Evolutionary conservation across 352 stramenopile species (phyloP).

Genomic region (Salisapilia sapeloensis): DNA sequence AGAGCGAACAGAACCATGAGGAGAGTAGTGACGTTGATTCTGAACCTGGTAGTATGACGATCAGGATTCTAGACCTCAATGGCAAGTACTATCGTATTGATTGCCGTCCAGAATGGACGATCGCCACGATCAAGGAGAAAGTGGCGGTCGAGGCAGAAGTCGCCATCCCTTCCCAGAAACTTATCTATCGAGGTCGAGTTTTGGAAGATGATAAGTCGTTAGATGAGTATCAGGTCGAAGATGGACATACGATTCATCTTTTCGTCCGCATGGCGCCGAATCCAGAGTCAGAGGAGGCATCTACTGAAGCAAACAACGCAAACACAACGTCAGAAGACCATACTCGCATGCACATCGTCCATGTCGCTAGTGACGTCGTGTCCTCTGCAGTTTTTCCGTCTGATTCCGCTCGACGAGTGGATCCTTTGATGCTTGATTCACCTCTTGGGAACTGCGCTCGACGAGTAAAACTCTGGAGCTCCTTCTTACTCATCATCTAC

Average conservation of each 20-base stretch:
- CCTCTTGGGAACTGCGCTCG: constrained; percentile 63
- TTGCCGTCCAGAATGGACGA: constrained; percentile 43
- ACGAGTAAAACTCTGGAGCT: constrained; percentile 78
- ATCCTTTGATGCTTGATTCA: constrained; percentile 75
- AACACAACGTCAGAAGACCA: constrained; percentile 14
- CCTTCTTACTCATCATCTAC: constrained; percentile 78
- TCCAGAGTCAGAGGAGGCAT: constrained; percentile 30
- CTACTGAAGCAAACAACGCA: neutral
- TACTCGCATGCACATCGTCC: constrained; percentile 33
- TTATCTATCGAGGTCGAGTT: constrained; percentile 85
- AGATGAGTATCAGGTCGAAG: constrained; percentile 77
- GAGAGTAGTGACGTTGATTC: constrained; percentile 7
- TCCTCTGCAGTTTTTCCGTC: constrained; percentile 75
- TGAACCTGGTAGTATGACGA: constrained; percentile 19
- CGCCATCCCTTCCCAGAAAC: constrained; percentile 45
- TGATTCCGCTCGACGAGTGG: constrained; percentile 59
- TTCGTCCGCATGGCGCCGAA: constrained; percentile 62
- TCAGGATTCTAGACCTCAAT: constrained; percentile 72
- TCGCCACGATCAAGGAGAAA: constrained; percentile 46
- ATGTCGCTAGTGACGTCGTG: constrained; percentile 66
- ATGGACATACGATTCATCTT: constrained; percentile 84
- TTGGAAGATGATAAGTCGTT: constrained; percentile 67
- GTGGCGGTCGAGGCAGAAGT: constrained; percentile 63
- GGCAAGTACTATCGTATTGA: constrained; percentile 72
- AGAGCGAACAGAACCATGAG: too few relatives aligned